Base-by-base conservation (phyloP, 2,329 filamentous ascomycete species). In the Lizonia empirigonia region DNA sequence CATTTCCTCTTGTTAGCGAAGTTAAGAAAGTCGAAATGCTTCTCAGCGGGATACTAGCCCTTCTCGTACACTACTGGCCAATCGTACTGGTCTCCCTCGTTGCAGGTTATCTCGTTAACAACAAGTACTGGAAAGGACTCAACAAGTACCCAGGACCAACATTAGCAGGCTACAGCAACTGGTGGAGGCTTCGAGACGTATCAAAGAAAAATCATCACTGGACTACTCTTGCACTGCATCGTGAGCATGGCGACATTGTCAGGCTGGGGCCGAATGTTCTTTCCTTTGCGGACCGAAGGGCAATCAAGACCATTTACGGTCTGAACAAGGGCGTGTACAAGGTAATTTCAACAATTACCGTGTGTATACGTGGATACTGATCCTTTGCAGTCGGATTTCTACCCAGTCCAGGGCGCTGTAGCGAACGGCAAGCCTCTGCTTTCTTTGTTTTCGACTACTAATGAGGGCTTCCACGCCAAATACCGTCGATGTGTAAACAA, bases 301-400 rank as follows among this genome's bases (percentile, higher is more conserved):
- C 88, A 0, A 77, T 93, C 60, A 89, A 89, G 73, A 77, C 78
- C 9, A 92, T 94, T 35, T 95, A 94, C 69, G 89, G 89, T 0
- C 73, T 93, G 34, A 93, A 92, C 69, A 92, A 92, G 72, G 88
- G 89, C 0, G 88, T 91, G 60, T 76, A 82, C 38, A 94, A 94
- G 82, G 88, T 89, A 72, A 38, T 70, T 55, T 13, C 26, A 29
- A 16, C 7, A 16, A 33, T 5, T 7, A 8, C 3, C 1, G 4
- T 7, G 9, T 5, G 32, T 13, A 5, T 10, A 7, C 7, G 9
- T n/a, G 1, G 19, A 7, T 16, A 19, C 55, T 63, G n/a, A 63
- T 30, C 0, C n/a, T 24, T 4, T 4, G 6, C 44, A 90, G 85
- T 91, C 88, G 23, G 85, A 89, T 57, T 93, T 93, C 69, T 93